Percentiles rank a stretch among this genome's conserved stretches.
These are phyloP conservation scores for Debaryomyces subglobosus DNA, from an alignment of 1,139 yeast genomes.

Conservation along the genomic window DNA sequence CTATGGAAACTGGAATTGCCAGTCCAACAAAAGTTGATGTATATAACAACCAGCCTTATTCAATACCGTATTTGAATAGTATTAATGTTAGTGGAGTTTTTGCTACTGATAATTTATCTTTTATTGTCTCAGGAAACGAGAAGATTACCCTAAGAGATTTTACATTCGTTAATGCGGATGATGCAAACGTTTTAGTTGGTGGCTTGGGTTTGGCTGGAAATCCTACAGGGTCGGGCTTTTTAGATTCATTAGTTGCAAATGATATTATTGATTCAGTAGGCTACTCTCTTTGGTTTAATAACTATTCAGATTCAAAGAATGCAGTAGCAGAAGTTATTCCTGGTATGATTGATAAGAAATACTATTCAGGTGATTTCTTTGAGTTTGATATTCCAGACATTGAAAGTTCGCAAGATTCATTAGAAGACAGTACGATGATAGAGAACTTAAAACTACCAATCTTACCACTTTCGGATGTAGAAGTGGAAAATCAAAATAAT, in stretches of 20 bases:
- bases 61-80: constrained; percentile 32
- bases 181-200: constrained; percentile 30
- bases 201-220: constrained; percentile 56
- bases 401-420: constrained; percentile 28
- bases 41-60: constrained; percentile 1
- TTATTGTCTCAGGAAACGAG: constrained; percentile 19
- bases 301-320: constrained; percentile 14
- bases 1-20: constrained; percentile 10
- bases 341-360: constrained; percentile 58
- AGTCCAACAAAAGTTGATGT: constrained; percentile 2
- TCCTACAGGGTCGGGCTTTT: constrained; percentile 42
- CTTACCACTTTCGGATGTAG: constrained; percentile 56
- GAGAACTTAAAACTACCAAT: constrained; percentile 48
- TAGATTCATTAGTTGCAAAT: constrained; percentile 34
- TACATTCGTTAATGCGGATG: constrained; percentile 31
- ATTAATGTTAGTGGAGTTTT: constrained; percentile 32
- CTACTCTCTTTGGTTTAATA: constrained; percentile 57
- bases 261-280: constrained; percentile 48
- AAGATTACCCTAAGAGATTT: constrained; percentile 23
- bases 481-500: constrained; percentile 47
- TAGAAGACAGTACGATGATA: constrained; percentile 24
- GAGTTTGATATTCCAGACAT: constrained; percentile 48
- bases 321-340: constrained; percentile 49
- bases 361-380: constrained; percentile 49
- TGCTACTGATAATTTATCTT: constrained; percentile 26